A percentile compares a stretch with the other conserved stretches of the same genome.
Conservation (phyloP, 768 basidiomycete genomes). For the Mycena vitilis region DNA sequence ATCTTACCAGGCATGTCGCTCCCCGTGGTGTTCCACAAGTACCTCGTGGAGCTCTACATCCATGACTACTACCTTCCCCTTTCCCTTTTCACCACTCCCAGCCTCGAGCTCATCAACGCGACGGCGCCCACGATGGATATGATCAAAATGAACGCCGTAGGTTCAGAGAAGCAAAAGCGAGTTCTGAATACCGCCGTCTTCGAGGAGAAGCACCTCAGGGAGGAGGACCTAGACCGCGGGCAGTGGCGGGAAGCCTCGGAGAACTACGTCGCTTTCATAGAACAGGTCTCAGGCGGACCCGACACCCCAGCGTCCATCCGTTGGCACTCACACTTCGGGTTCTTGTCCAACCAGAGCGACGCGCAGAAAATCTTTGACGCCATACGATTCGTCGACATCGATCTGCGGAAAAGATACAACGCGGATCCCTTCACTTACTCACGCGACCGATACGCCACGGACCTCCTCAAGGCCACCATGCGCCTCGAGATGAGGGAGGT, state of each 20-base stretch:
- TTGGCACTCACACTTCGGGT: neutral
- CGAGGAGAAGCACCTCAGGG: neutral
- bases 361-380: too few relatives aligned
- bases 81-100: constrained; percentile 12
- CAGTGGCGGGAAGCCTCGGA: neutral
- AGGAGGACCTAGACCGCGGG: neutral
- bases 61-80: constrained; percentile 3
- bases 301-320: neutral
- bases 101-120: neutral
- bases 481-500: too few relatives aligned
- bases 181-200: constrained; percentile 7
- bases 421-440: too few relatives aligned
- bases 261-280: neutral
- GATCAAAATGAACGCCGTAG: neutral
- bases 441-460: too few relatives aligned
- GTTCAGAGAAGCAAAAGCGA: neutral
- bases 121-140: neutral
- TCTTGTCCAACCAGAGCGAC: too few relatives aligned
- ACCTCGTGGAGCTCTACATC: neutral
- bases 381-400: too few relatives aligned
- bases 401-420: too few relatives aligned
- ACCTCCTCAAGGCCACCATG: too few relatives aligned
- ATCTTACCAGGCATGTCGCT: too few relatives aligned
- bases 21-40: too few relatives aligned
- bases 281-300: neutral